Percentiles rank a stretch among this genome's conserved stretches.
Conservation (phyloP, 768 basidiomycete species). For the Hydnomerulius pinastri region DNA sequence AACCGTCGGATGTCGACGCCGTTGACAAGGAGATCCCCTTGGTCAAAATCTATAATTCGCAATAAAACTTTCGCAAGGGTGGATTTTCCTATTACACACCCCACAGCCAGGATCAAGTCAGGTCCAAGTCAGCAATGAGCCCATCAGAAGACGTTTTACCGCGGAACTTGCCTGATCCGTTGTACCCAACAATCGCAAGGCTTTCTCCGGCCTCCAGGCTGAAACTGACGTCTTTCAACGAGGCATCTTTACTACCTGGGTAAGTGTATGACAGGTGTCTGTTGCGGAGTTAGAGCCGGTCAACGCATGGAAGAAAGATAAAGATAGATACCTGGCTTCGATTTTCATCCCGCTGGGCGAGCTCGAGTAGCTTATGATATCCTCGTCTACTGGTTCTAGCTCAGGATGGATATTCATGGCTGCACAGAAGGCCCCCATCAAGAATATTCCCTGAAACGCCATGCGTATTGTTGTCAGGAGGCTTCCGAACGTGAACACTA, state of each 20-base stretch:
- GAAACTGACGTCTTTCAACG: constrained; percentile 70
- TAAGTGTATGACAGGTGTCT: constrained; percentile 76
- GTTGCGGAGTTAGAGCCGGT: constrained; percentile 19
- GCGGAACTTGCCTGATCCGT: constrained; percentile 67
- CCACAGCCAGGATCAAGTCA: constrained; percentile 5
- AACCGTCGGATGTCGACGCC: constrained; percentile 65
- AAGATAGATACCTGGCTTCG: constrained; percentile 57
- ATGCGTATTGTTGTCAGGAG: constrained; percentile 64
- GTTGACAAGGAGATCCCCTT: constrained; percentile 70
- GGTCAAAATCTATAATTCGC: constrained; percentile 75
- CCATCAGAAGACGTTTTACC: constrained; percentile 6
- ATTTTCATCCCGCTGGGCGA: constrained; percentile 64
- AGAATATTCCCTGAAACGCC: constrained; percentile 85
- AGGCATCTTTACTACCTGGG: constrained; percentile 69
- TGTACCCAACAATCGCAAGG: constrained; percentile 84
- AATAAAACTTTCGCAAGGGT: constrained; percentile 83
- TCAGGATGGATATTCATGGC: constrained; percentile 70
- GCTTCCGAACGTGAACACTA: constrained; percentile 65
- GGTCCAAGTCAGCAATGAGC: constrained; percentile 12
- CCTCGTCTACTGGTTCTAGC: constrained; percentile 61
- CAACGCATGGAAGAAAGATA: constrained; percentile 8
- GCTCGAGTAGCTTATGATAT: constrained; percentile 49
- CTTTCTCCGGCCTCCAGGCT: constrained; percentile 73
- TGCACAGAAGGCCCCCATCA: constrained; percentile 85
- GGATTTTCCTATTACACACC: constrained; percentile 66